phyloP scores from a whole-genome alignment of 495 filamentous ascomycete genomes.

The Hypoxylon cercidicola region DNA sequence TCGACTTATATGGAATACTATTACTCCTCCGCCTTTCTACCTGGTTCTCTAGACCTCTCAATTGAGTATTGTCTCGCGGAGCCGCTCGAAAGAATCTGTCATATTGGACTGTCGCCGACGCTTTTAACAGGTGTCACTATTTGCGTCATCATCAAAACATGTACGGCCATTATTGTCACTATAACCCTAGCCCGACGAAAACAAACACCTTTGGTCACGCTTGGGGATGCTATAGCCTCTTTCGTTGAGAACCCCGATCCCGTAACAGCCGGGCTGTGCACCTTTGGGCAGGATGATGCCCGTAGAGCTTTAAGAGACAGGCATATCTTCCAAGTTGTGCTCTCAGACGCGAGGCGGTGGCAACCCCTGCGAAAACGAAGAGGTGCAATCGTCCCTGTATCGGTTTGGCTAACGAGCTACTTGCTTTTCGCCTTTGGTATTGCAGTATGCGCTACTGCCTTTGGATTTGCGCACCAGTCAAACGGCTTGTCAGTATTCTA shows the following conservation, averaged over 20 bases:
- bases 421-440: slow-evolving; percentile 28
- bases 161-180: slow-evolving; percentile 47
- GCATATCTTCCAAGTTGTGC: neutral
- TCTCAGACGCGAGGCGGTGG: slow-evolving; percentile 24
- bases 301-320: slow-evolving; percentile 17
- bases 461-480: neutral
- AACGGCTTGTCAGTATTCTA: slow-evolving; percentile 9
- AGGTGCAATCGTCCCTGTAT: slow-evolving; percentile 16
- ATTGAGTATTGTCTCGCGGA: slow-evolving; percentile 37
- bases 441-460: slow-evolving; percentile 7
- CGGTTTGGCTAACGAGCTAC: slow-evolving; percentile 36
- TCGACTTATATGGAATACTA: too few species aligned
- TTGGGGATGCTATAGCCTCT: slow-evolving; percentile 63
- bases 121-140: slow-evolving; percentile 48
- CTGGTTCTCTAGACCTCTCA: slow-evolving; percentile 15
- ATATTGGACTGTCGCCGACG: slow-evolving; percentile 41
- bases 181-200: slow-evolving; percentile 40
- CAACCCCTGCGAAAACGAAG: slow-evolving; percentile 1
- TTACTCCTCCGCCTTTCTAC: slow-evolving; percentile 5
- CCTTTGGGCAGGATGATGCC: slow-evolving; percentile 31
- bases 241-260: slow-evolving; percentile 58
- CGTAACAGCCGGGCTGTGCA: slow-evolving; percentile 49
- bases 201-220: slow-evolving; percentile 55
- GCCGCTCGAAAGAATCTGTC: slow-evolving; percentile 24
- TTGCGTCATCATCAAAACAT: slow-evolving; percentile 49